Conservation (phyloP, 257 asterid genomes). For the Solanum boliviense region DNA sequence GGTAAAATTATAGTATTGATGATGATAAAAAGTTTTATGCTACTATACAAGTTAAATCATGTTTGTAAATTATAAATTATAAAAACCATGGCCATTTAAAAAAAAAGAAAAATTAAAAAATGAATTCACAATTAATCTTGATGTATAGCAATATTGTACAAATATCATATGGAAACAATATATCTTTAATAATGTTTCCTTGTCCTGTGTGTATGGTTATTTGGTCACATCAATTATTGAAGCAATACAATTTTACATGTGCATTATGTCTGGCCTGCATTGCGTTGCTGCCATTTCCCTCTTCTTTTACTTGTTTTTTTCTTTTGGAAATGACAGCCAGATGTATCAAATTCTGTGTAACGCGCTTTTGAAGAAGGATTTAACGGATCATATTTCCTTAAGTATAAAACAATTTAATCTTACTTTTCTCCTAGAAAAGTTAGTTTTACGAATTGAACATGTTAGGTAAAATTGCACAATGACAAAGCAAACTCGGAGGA, state of each 20-base stretch:
- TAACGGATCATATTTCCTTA: neutral
- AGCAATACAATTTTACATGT: neutral
- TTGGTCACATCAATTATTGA: conserved; percentile 25
- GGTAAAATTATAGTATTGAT: neutral
- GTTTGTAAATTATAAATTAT: neutral
- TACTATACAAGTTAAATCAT: too few relatives aligned
- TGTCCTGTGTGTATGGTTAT: conserved; percentile 11
- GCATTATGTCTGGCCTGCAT: neutral
- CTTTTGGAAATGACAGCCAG: neutral
- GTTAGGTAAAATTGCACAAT: neutral
- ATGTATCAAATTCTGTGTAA: neutral
- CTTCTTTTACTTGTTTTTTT: neutral
- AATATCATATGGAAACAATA: neutral
- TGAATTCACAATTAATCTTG: neutral
- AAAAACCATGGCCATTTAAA: neutral
- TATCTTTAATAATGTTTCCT: conserved; percentile 11
- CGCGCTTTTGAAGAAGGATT: neutral
- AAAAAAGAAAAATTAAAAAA: neutral
- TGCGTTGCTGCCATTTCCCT: neutral
- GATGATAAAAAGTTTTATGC: neutral
- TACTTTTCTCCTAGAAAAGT: neutral
- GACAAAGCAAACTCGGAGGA: neutral
- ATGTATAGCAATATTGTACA: neutral
- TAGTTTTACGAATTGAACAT: neutral
- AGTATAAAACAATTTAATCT: neutral